Base-by-base conservation (phyloP, 2,329 filamentous ascomycete species). In the Colletotrichum sp. region DNA sequence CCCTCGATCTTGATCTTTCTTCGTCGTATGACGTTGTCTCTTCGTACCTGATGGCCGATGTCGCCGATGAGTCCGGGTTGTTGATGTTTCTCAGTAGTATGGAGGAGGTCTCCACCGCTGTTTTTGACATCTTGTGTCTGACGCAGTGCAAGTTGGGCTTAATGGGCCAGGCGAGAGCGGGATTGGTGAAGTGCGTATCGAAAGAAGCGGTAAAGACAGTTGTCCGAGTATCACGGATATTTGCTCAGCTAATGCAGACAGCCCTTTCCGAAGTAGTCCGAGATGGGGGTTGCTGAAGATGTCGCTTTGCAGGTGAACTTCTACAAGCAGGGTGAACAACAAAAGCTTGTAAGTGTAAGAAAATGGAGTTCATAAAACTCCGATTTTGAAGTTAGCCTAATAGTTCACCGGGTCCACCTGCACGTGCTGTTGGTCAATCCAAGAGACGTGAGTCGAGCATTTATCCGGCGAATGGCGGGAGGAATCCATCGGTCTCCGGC, bases 121-220 rank as follows among this genome's bases (percentile, higher is more conserved):
- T 73, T 9, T 73, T 52, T 4, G 71, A 64, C 66, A 73, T 73
- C 36, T 26, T 70, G 9, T 68, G 18, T 61, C 56, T 30, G 26
- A n/a, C 24, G 2, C 9, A n/a, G 15, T n/a, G 24, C 9, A 28
- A 10, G 3, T 24, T 56, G 21, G 0, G n/a, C 0, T 24, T 15
- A 1, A 3, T 55, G 52, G 3, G 2, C 52, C n/a, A 55, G 36
- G 3, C 2, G 38, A 48, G 38, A 48, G 9, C 8, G 8, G 16
- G 8, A 9, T 2, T 43, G 36, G 4, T 10, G 3, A 3, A 43
- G 2, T 43, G 16, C 8, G 36, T 2, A 43, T 43, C 16, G 2
- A 43, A n/a, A 48, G 38, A 48, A 48, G 38, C 38, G 38, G 9
- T 48, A 48, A 48, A n/a, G 38, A n/a, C 1, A n/a, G 38, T 12